Evolutionary conservation across 2,329 filamentous ascomycete genomes (phyloP).

Genomic region (Beauveria rudraprayagi): DNA sequence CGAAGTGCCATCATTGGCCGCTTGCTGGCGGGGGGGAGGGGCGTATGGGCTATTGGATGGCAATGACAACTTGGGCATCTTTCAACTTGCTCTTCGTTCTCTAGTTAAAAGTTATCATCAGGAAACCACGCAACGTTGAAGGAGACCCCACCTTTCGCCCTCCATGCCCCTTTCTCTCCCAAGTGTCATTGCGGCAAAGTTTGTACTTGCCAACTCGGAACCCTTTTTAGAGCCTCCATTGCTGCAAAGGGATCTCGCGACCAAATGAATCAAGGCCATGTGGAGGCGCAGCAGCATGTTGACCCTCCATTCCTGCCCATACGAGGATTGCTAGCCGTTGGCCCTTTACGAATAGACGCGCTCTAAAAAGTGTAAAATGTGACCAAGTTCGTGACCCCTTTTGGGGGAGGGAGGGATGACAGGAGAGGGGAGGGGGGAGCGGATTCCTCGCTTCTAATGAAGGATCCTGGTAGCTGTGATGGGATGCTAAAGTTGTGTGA

Average conservation of each 20-base stretch:
- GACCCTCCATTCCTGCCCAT: not conserved
- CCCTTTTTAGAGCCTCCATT: not conserved
- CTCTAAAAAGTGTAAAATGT: not conserved
- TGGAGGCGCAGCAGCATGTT: constrained; percentile 5
- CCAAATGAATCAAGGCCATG: not conserved
- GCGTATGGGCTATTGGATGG: too few species aligned
- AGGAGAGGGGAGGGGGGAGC: too few species aligned
- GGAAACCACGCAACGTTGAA: not conserved
- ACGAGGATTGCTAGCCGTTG: not conserved
- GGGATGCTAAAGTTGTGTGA: not conserved
- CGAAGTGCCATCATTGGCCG: too few species aligned
- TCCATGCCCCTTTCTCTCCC: not conserved
- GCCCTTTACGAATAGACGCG: not conserved
- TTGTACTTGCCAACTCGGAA: not conserved
- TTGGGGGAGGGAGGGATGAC: not conserved
- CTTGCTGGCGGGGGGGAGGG: not conserved
- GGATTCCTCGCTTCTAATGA: too few species aligned
- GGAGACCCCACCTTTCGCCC: not conserved
- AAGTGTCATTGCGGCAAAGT: not conserved
- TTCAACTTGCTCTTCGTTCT: not conserved
- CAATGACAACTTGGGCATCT: not conserved
- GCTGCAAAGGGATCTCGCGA: not conserved
- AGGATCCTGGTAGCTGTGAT: too few species aligned
- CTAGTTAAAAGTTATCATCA: not conserved
- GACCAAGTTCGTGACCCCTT: not conserved